Percentiles rank a stretch among this genome's conserved stretches.
These are phyloP conservation scores for Geranomyces michiganensis DNA, from an alignment of 192 early-diverging fungal species.

Conservation along the genomic window DNA sequence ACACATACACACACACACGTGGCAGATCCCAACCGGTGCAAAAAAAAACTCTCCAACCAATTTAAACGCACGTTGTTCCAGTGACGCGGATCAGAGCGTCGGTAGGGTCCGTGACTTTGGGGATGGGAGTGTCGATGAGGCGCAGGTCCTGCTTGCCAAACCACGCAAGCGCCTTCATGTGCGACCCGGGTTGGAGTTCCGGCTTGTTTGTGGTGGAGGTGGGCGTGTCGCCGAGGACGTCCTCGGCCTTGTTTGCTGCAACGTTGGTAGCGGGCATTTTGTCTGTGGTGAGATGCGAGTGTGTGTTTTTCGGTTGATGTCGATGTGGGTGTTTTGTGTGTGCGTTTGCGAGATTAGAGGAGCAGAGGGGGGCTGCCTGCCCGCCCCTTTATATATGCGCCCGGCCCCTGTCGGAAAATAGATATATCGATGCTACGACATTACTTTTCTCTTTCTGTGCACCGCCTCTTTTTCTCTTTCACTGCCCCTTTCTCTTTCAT, in stretches of 20 bases:
- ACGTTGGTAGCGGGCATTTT: constrained; percentile 31
- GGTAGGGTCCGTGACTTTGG: constrained; percentile 52
- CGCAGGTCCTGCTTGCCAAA: constrained; percentile 34
- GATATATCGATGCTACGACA: no score
- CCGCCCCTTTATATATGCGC: no score
- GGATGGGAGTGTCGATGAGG: constrained; percentile 33
- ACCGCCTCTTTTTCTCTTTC: no score
- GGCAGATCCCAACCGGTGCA: no score
- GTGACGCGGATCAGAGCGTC: constrained; percentile 48
- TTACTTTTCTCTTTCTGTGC: no score
- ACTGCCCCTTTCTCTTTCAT: no score
- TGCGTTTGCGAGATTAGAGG: background rate
- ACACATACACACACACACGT: no score
- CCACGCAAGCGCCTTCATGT: constrained; percentile 37
- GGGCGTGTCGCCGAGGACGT: constrained; percentile 21
- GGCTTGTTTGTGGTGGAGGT: constrained; percentile 19
- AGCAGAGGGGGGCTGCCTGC: background rate
- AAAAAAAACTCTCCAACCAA: no score
- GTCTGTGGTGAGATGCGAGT: background rate
- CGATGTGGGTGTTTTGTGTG: background rate
- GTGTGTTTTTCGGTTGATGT: background rate
- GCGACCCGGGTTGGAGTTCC: background rate
- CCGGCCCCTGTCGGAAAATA: no score
- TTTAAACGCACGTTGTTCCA: constrained; percentile 21
- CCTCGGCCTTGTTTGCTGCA: constrained; percentile 22